Percentiles rank a stretch among this genome's conserved stretches.
Evolutionary conservation across 1,284 basidiomycete species (phyloP).

Genomic region (Melampsora americana): DNA sequence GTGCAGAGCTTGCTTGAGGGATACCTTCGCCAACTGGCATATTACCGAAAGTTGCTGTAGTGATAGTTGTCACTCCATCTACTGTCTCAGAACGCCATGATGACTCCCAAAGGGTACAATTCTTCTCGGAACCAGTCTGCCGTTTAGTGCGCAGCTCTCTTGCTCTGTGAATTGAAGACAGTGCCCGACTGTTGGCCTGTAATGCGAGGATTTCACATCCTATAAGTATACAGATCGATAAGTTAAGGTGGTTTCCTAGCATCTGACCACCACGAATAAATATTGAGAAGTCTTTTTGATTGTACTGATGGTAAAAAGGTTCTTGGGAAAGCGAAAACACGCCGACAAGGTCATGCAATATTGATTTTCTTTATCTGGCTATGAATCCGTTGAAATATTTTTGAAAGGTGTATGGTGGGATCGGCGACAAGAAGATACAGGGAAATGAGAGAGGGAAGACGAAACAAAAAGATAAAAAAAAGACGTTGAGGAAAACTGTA

Average conservation of each 20-base stretch:
- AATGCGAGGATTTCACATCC: conserved; percentile 1
- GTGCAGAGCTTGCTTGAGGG: background rate
- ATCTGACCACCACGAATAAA: background rate
- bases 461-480: background rate
- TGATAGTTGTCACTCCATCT: conserved; percentile 3
- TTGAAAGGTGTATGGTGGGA: no score
- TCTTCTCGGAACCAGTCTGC: background rate
- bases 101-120: background rate
- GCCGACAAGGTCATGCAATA: background rate
- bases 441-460: background rate
- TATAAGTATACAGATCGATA: background rate
- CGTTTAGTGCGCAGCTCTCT: background rate
- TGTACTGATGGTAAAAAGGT: background rate
- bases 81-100: background rate
- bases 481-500: no score
- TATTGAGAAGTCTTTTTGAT: background rate
- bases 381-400: no score
- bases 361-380: no score
- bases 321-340: background rate
- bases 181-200: conserved; percentile 1
- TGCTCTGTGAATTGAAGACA: background rate
- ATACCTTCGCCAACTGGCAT: background rate
- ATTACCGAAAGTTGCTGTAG: background rate
- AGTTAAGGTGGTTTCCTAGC: background rate
- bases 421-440: background rate